phyloP scores from a whole-genome alignment of 2,329 filamentous ascomycete species.

The Diaporthe eres region DNA sequence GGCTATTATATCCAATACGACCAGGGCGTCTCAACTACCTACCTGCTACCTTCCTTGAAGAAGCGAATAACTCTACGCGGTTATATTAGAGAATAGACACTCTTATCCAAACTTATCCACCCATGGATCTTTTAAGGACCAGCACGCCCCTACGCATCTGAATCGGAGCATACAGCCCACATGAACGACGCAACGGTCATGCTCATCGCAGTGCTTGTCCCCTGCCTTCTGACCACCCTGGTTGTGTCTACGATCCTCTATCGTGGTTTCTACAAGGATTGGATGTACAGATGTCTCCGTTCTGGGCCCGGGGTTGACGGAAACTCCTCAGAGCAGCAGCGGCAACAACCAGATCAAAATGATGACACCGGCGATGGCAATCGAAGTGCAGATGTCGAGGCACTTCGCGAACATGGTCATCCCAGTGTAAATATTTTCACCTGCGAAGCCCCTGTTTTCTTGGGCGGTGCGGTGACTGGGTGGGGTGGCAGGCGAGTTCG shows the following conservation, averaged over 20 bases:
- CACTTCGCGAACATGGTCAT: not conserved
- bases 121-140: too few species aligned
- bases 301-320: fast-evolving
- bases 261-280: not conserved
- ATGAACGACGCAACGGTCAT: not conserved
- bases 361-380: fast-evolving
- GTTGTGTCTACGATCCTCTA: not conserved
- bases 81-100: too few species aligned
- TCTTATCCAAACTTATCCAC: too few species aligned
- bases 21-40: too few species aligned
- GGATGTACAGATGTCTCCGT: not conserved
- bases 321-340: not conserved
- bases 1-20: too few species aligned
- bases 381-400: not conserved
- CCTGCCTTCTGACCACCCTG: not conserved
- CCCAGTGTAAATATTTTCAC: not conserved
- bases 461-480: not conserved
- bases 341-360: not conserved
- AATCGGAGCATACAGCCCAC: not conserved
- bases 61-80: too few species aligned
- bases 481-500: not conserved
- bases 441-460: not conserved
- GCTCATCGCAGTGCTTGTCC: not conserved
- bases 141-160: not conserved
- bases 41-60: too few species aligned